These are phyloP conservation scores for Ceratobasidium papillatum DNA, from an alignment of 1,284 basidiomycete genomes.

Conservation along the genomic window DNA sequence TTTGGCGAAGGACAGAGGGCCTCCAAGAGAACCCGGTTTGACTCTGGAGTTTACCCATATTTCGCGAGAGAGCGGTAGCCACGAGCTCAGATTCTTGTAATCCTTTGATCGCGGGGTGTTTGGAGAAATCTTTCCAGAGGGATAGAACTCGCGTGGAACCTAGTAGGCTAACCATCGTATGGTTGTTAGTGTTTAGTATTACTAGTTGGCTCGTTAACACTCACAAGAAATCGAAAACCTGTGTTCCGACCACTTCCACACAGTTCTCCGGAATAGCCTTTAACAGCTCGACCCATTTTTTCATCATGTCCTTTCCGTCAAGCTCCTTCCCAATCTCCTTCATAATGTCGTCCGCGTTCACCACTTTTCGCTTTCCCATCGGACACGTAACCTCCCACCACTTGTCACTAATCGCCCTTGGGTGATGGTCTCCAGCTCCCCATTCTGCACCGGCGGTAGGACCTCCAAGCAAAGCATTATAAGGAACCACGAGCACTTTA, in stretches of 20 bases:
- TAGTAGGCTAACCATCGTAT: slow-evolving; percentile 49
- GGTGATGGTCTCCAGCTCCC: slow-evolving; percentile 49
- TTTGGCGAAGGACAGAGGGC: not conserved
- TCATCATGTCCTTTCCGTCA: slow-evolving; percentile 49
- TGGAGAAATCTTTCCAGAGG: slow-evolving; percentile 56
- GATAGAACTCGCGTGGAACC: slow-evolving; percentile 57
- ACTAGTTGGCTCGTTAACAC: not conserved
- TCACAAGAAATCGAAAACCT: slow-evolving; percentile 60
- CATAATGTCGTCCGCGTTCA: slow-evolving; percentile 33
- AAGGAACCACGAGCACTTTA: slow-evolving; percentile 28
- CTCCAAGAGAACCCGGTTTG: slow-evolving; percentile 1
- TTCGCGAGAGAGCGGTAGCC: slow-evolving; percentile 29
- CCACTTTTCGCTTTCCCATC: slow-evolving; percentile 47
- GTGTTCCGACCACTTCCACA: slow-evolving; percentile 54
- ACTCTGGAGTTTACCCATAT: slow-evolving; percentile 36
- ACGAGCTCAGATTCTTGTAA: slow-evolving; percentile 49
- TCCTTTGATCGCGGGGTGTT: slow-evolving; percentile 58
- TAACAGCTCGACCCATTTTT: slow-evolving; percentile 56
- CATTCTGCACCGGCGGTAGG: slow-evolving; percentile 63
- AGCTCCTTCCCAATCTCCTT: slow-evolving; percentile 46
- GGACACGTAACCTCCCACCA: slow-evolving; percentile 58
- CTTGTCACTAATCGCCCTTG: slow-evolving; percentile 53
- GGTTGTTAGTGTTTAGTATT: not conserved
- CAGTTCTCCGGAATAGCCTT: slow-evolving; percentile 56
- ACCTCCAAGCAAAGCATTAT: slow-evolving; percentile 63